phyloP scores from a whole-genome alignment of 75 land plant species.

The Chamaecyparis obtusa region DNA sequence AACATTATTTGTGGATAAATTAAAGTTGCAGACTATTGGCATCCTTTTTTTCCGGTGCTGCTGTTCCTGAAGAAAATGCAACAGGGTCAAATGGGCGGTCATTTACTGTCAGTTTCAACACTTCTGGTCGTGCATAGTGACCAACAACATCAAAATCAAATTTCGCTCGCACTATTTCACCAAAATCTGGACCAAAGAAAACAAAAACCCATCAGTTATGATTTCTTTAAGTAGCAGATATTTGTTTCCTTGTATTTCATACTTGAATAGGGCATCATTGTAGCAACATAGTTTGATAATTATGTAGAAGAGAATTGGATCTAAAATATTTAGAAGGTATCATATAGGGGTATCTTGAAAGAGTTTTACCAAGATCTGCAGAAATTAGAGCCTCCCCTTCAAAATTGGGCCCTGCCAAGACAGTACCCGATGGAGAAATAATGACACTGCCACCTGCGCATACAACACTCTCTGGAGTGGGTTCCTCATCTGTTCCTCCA shows the following conservation, averaged over 20 bases:
- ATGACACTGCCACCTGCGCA: conserved; percentile 97
- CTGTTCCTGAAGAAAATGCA: conserved; percentile 43
- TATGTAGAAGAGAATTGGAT: not conserved
- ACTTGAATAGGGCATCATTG: not conserved
- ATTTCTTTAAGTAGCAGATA: not conserved
- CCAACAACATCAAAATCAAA: conserved; percentile 99
- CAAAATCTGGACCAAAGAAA: conserved; percentile 62
- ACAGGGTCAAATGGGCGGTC: conserved; percentile 66
- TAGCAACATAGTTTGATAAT: not conserved
- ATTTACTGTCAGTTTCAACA: conserved; percentile 68
- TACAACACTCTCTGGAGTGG: conserved; percentile 72
- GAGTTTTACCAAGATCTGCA: conserved; percentile 77
- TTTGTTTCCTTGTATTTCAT: not conserved
- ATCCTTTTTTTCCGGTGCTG: not conserved
- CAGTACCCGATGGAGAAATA: conserved; percentile 80
- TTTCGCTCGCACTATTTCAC: conserved; percentile 81
- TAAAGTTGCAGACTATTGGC: not conserved
- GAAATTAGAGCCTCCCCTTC: conserved; percentile 89
- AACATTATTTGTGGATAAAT: not conserved
- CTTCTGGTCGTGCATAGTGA: conserved; percentile 88
- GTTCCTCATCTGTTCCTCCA: conserved; percentile 60
- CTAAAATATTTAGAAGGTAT: not conserved
- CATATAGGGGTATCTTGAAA: no score
- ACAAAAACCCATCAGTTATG: not conserved
- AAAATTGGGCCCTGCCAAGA: conserved; percentile 93